Evolutionary conservation across 2,329 filamentous ascomycete species (phyloP).

Genomic region (Cordyceps farinosa): DNA sequence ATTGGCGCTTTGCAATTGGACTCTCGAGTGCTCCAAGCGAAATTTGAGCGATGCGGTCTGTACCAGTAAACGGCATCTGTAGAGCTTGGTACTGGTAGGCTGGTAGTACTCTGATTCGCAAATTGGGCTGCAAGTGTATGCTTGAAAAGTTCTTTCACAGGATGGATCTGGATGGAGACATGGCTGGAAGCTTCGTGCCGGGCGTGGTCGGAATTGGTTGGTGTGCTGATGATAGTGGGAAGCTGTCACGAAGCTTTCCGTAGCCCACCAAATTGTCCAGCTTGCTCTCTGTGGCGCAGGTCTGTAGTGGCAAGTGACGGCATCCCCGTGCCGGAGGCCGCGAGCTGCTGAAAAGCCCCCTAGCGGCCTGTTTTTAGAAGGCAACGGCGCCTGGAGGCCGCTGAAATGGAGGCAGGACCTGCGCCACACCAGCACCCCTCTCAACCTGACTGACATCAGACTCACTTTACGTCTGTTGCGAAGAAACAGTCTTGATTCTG

Average conservation of each 20-base stretch:
- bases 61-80: too few species aligned
- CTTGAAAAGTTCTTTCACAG: neutral
- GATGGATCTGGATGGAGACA: neutral
- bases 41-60: neutral
- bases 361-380: neutral
- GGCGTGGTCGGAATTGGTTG: neutral
- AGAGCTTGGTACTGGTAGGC: neutral
- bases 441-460: neutral
- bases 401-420: neutral
- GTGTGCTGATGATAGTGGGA: neutral
- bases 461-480: neutral
- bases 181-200: neutral
- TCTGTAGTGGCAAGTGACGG: neutral
- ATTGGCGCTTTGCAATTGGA: neutral
- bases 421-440: neutral
- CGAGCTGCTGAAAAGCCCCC: neutral
- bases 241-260: slow-evolving; percentile 7
- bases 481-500: neutral
- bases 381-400: neutral
- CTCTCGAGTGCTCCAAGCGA: neutral
- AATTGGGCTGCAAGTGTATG: neutral
- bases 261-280: neutral
- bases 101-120: neutral
- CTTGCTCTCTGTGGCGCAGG: slow-evolving; percentile 6
- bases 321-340: neutral